A percentile compares a stretch with the other conserved stretches of the same genome.
phyloP scores from a whole-genome alignment of 257 asterid genomes.

The Jaltomata sinuosa region DNA sequence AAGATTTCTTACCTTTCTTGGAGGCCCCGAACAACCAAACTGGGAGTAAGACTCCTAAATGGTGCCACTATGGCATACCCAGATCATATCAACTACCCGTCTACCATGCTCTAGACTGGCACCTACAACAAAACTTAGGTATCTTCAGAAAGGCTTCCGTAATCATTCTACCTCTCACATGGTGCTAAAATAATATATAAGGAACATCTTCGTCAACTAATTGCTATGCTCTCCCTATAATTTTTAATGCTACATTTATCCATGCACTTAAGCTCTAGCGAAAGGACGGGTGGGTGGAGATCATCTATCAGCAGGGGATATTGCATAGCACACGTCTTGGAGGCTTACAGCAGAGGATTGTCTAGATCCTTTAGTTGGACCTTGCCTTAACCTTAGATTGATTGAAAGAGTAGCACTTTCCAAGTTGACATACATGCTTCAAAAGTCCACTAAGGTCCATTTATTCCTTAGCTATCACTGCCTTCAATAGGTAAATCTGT shows the following conservation, averaged over 20 bases:
- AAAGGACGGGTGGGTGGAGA: not conserved
- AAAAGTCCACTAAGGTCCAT: not conserved
- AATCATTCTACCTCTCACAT: not conserved
- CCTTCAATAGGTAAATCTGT: not conserved
- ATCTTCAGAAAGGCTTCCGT: not conserved
- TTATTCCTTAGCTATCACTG: not conserved
- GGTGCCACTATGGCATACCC: not conserved
- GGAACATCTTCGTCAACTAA: not conserved
- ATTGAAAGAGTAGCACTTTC: not conserved
- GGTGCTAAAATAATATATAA: not conserved
- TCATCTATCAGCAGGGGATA: not conserved
- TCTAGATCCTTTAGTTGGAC: not conserved
- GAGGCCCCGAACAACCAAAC: not conserved
- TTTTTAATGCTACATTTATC: not conserved
- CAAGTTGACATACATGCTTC: not conserved
- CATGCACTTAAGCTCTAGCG: not conserved
- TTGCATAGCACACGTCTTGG: not conserved
- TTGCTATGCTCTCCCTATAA: not conserved
- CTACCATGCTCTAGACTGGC: not conserved
- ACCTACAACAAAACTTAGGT: not conserved
- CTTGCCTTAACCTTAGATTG: not conserved
- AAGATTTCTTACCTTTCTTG: not conserved
- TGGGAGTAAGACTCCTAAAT: not conserved
- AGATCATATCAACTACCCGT: rapidly evolving
- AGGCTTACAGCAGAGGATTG: not conserved